Base-by-base conservation (phyloP, 805 yeast species). In the Metschnikowia noctiluminum region DNA sequence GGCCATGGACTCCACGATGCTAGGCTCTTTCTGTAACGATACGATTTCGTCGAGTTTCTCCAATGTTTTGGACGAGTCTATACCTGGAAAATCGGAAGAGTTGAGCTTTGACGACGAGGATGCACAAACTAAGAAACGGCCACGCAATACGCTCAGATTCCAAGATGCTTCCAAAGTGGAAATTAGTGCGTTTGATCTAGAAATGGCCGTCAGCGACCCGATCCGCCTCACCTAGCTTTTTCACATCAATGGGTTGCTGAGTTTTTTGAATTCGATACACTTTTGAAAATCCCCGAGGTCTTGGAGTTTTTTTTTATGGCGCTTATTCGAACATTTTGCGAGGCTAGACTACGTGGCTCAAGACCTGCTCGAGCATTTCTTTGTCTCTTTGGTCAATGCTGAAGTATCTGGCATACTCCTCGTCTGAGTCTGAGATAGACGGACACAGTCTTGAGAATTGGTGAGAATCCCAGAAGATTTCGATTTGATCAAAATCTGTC, bases 1-100 rank as follows among this genome's bases (percentile, higher is more conserved):
- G 77, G 78, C 78, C 6, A 72, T 73, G 42, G 78, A 73, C 50
- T 68, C 78, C 28, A 73, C 78, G 2, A 68, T 73, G 73, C 60
- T 72, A 43, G 74, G 75, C 1, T 70, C 76, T 1, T 67, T 73
- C 7, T 69, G 65, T 42, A 67, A 68, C 48, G 63, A 65, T 27
- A 65, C 73, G 12, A 66, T 70, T 41, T 68, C 73, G 28, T 64
- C 68, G 28, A 67, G 66, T 15, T 69, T 68, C 52, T 63, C 65
- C 16, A 59, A 60, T 42, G 57, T 63, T 43, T 62, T 59, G 6
- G 70, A 68, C 43, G 74, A 70, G 31, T 65, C 71, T 1, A 53
- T 64, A 32, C 41, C 49, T n/a, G 62, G 57, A 12, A 54, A 55
- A 42, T 49, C 45, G 42, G 45, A 36, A 35, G 57, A 42, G 53